Evolutionary conservation across 2,329 filamentous ascomycete species (phyloP).

Genomic region (Ceratocystis cubensis): DNA sequence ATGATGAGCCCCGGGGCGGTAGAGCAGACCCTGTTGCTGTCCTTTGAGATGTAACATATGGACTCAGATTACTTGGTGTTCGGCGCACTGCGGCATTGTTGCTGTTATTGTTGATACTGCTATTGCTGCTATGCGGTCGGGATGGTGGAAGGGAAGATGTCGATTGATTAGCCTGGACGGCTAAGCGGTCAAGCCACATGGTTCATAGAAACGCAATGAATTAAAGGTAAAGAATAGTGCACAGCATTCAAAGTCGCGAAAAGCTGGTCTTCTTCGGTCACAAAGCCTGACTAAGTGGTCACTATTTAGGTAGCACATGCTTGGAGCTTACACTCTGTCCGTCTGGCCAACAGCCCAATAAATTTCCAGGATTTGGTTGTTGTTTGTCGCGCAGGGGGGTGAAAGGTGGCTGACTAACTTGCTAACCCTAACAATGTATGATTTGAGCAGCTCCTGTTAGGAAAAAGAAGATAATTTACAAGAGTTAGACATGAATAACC

Average conservation of each 20-base stretch:
- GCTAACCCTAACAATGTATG: background rate
- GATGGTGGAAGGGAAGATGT: slow-evolving; percentile 39
- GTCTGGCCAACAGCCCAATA: background rate
- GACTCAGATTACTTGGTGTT: slow-evolving; percentile 50
- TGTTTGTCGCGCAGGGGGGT: background rate
- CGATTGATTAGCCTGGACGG: slow-evolving; percentile 45
- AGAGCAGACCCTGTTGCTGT: slow-evolving; percentile 35
- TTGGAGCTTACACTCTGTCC: slow-evolving; percentile 1
- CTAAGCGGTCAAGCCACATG: slow-evolving; percentile 89
- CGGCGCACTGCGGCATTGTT: slow-evolving; percentile 56
- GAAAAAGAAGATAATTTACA: too few relatives aligned
- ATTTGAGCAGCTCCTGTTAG: background rate
- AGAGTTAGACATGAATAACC: background rate
- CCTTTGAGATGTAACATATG: slow-evolving; percentile 55
- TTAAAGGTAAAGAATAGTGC: background rate
- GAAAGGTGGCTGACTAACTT: background rate
- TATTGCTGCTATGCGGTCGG: slow-evolving; percentile 16
- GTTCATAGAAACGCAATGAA: slow-evolving; percentile 22
- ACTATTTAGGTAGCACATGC: background rate
- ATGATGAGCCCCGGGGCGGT: slow-evolving; percentile 45
- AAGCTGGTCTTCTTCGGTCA: background rate
- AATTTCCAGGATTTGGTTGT: background rate
- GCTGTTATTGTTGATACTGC: slow-evolving; percentile 2
- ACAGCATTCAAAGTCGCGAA: background rate
- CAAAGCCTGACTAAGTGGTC: background rate